phyloP scores from a whole-genome alignment of 2,329 filamentous ascomycete genomes.

The Cladosporium sp. region DNA sequence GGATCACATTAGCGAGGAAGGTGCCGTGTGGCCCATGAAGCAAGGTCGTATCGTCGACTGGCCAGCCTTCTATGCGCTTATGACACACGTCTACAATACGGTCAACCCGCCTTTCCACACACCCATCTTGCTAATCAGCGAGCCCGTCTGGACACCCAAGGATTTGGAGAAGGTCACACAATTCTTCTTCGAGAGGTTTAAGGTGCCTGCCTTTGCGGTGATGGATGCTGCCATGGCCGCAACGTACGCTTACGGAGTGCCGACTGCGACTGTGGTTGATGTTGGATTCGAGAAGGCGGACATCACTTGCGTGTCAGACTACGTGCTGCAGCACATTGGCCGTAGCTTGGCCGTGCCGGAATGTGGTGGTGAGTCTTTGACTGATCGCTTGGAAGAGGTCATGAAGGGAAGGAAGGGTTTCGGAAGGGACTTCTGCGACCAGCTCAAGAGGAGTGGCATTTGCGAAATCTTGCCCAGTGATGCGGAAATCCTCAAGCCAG shows the following conservation, averaged over 20 bases:
- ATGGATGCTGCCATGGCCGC: constrained; percentile 86
- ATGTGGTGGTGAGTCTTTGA: constrained; percentile 87
- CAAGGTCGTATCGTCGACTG: constrained; percentile 84
- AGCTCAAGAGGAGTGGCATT: constrained; percentile 60
- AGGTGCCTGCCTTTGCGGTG: constrained; percentile 84
- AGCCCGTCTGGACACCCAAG: constrained; percentile 83
- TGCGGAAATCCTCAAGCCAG: constrained; percentile 49
- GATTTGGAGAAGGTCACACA: constrained; percentile 85
- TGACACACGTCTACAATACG: constrained; percentile 85
- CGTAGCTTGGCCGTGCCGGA: constrained; percentile 57
- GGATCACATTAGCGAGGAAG: constrained; percentile 81
- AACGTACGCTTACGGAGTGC: constrained; percentile 73
- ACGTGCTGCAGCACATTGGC: constrained; percentile 66
- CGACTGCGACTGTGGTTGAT: constrained; percentile 81
- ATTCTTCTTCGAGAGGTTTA: constrained; percentile 96
- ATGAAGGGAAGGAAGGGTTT: constrained; percentile 55
- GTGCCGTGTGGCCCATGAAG: constrained; percentile 80
- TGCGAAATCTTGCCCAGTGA: constrained; percentile 58
- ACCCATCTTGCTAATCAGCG: constrained; percentile 82
- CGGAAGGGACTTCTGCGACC: constrained; percentile 60
- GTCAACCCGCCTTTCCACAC: constrained; percentile 92
- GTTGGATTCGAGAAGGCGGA: constrained; percentile 91
- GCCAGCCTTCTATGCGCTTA: constrained; percentile 86
- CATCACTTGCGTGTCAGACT: constrained; percentile 84
- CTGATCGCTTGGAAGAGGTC: constrained; percentile 64